Evolutionary conservation across 2,329 filamentous ascomycete species (phyloP).

Genomic region (Xylaria sp.): DNA sequence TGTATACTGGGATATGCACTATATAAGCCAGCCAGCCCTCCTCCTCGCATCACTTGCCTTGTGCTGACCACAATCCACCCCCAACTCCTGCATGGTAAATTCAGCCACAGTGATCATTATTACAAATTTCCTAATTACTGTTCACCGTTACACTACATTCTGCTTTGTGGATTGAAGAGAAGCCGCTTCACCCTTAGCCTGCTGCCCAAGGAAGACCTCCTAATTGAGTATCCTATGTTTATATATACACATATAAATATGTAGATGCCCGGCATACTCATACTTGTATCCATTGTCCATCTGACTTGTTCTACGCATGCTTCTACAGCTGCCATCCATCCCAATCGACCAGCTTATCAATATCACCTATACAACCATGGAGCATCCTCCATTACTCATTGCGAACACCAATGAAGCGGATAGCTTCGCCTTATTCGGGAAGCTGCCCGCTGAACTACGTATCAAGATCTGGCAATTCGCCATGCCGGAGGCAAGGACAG

Average conservation of each 20-base stretch:
- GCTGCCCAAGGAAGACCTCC: conserved; percentile 38
- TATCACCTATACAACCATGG: conserved; percentile 43
- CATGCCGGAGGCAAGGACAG: conserved; percentile 47
- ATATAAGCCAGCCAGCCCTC: conserved; percentile 27
- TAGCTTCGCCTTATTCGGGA: conserved; percentile 46
- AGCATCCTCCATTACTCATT: conserved; percentile 36
- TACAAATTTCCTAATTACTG: conserved; percentile 24
- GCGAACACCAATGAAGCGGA: conserved; percentile 30
- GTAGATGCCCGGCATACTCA: conserved; percentile 39
- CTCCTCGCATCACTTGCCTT: conserved; percentile 36
- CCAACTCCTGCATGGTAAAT: conserved; percentile 1
- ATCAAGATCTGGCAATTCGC: conserved; percentile 51
- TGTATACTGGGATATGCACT: background rate
- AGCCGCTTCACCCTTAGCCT: conserved; percentile 32
- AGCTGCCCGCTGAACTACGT: conserved; percentile 50
- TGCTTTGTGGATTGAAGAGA: conserved; percentile 20
- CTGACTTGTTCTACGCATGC: conserved; percentile 36
- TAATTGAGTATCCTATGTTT: conserved; percentile 23
- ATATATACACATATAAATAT: conserved; percentile 46
- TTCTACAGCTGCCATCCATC: conserved; percentile 40
- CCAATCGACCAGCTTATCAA: conserved; percentile 42
- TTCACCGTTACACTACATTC: conserved; percentile 33
- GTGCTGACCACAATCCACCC: background rate
- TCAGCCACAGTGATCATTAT: conserved; percentile 23
- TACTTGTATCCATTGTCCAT: conserved; percentile 39